A percentile compares a stretch with the other conserved stretches of the same genome.
Evolutionary conservation across 352 stramenopile genomes (phyloP).

Genomic region (Pythium brassicae): DNA sequence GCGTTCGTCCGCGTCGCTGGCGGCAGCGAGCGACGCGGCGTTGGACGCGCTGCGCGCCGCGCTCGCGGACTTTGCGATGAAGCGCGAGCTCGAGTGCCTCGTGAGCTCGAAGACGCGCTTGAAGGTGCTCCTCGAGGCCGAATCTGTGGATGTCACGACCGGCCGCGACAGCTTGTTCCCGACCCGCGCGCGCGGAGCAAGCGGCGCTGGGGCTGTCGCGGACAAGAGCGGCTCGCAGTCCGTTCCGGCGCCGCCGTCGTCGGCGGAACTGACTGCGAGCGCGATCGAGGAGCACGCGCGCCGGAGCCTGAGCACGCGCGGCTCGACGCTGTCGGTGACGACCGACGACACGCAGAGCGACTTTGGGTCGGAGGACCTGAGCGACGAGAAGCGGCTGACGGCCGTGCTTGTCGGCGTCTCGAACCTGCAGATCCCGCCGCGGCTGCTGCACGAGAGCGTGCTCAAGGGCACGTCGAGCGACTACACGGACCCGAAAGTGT

Average conservation of each 20-base stretch:
- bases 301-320: constrained; percentile 3
- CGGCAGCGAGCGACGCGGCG: constrained; percentile 3
- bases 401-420: constrained; percentile 72
- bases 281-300: constrained; percentile 13
- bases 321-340: constrained; percentile 37
- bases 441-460: constrained; percentile 31
- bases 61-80: constrained; percentile 36
- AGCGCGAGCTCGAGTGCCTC: constrained; percentile 51
- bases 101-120: constrained; percentile 65
- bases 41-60: constrained; percentile 11
- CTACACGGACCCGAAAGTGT: constrained; percentile 56
- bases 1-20: too few species aligned
- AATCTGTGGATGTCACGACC: constrained; percentile 69
- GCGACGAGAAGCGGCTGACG: constrained; percentile 63
- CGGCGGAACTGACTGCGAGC: constrained; percentile 24
- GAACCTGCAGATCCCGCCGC: constrained; percentile 55
- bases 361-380: constrained; percentile 51
- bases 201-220: background rate
- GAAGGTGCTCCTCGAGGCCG: constrained; percentile 58
- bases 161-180: constrained; percentile 25
- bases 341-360: constrained; percentile 69
- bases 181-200: constrained; percentile 3
- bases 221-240: constrained; percentile 5
- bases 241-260: constrained; percentile 12
- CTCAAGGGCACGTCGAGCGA: constrained; percentile 20